Conservation (phyloP, 306 rosid species). For the Fragaria ananassa region DNA sequence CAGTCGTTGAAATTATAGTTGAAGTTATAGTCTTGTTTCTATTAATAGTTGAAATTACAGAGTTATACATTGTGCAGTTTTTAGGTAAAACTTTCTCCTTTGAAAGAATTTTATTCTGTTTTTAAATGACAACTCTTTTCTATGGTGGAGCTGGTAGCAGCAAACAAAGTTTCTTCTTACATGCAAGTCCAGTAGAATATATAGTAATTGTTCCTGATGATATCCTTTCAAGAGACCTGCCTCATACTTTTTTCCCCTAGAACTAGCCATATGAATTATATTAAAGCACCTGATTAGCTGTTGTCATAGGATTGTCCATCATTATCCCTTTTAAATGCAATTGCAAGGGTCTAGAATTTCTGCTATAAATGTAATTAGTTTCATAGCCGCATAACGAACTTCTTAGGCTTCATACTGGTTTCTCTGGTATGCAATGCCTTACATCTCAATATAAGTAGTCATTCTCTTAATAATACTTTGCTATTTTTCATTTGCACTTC, state of each 20-base stretch:
- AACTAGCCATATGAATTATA: not conserved
- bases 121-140: not conserved
- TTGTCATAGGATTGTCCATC: not conserved
- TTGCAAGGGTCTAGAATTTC: not conserved
- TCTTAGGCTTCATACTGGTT: not conserved
- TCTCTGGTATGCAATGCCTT: not conserved
- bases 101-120: not conserved
- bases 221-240: not conserved
- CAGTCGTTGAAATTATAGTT: too few relatives aligned
- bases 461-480: not conserved
- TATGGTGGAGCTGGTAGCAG: not conserved
- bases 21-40: too few relatives aligned
- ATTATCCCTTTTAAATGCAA: not conserved
- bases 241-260: not conserved
- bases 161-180: not conserved
- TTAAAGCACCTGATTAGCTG: not conserved
- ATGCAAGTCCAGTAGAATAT: not conserved
- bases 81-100: constrained; percentile 32
- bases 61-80: constrained; percentile 45
- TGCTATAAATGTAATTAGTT: not conserved
- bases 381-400: not conserved
- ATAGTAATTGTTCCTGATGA: not conserved
- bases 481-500: not conserved
- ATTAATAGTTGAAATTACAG: too few relatives aligned
- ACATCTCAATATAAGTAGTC: not conserved